Evolutionary conservation across 2,329 filamentous ascomycete species (phyloP).

Genomic region (Juglanconis juglandina): DNA sequence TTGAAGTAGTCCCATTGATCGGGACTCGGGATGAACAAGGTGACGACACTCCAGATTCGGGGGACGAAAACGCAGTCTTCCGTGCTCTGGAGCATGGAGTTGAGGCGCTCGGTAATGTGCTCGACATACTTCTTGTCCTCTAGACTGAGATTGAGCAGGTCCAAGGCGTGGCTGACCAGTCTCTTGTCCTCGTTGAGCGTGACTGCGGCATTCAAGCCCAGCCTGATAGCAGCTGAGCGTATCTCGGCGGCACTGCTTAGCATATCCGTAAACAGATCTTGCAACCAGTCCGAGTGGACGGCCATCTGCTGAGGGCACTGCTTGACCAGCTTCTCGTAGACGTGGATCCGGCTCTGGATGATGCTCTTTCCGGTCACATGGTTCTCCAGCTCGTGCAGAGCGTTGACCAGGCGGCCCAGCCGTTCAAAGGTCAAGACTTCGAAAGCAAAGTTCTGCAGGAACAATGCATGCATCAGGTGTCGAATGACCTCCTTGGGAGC

Average conservation of each 20-base stretch:
- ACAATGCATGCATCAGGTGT: conserved; percentile 76
- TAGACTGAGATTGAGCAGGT: conserved; percentile 57
- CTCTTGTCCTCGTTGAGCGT: conserved; percentile 65
- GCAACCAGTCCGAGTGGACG: conserved; percentile 71
- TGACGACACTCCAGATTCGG: conserved; percentile 82
- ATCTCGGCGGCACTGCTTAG: conserved; percentile 76
- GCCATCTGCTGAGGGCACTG: conserved; percentile 71
- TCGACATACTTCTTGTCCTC: conserved; percentile 64
- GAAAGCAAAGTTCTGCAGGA: conserved; percentile 72
- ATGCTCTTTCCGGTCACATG: conserved; percentile 78
- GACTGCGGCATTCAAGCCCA: conserved; percentile 69
- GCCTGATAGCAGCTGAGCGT: conserved; percentile 66
- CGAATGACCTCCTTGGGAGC: conserved; percentile 75
- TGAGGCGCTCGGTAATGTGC: conserved; percentile 65
- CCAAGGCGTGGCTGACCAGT: conserved; percentile 63
- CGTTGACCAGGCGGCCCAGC: conserved; percentile 65
- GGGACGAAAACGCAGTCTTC: conserved; percentile 67
- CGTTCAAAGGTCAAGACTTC: conserved; percentile 72
- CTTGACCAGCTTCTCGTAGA: conserved; percentile 74
- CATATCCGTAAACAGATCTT: conserved; percentile 78
- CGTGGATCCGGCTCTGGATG: conserved; percentile 68
- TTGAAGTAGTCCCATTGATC: conserved; percentile 71
- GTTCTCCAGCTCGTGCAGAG: conserved; percentile 69
- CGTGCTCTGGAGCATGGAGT: conserved; percentile 63
- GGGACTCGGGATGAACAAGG: conserved; percentile 70